These are phyloP conservation scores for Penicillium malachiteum DNA, from an alignment of 495 filamentous ascomycete genomes.

Conservation along the genomic window DNA sequence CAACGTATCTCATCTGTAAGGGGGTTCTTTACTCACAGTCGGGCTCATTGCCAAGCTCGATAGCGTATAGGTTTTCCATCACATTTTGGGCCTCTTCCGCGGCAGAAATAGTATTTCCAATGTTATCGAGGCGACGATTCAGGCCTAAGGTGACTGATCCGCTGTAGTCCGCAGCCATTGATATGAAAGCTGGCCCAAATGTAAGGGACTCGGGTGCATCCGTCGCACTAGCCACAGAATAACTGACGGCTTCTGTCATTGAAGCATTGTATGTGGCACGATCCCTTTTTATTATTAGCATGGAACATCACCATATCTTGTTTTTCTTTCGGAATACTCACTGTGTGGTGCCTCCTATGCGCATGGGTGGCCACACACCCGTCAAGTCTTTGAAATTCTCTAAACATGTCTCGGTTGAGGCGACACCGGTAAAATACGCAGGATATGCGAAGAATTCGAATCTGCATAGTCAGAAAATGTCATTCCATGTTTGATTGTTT, in stretches of 20 bases:
- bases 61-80: conserved; percentile 52
- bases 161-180: conserved; percentile 48
- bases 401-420: conserved; percentile 53
- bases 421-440: conserved; percentile 55
- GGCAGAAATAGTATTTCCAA: conserved; percentile 56
- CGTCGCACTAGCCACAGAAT: conserved; percentile 51
- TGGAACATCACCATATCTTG: too few relatives aligned
- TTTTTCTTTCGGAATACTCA: conserved; percentile 4
- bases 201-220: conserved; percentile 56
- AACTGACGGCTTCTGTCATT: conserved; percentile 50
- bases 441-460: conserved; percentile 62
- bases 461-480: neutral
- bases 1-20: neutral
- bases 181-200: conserved; percentile 56
- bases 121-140: conserved; percentile 56
- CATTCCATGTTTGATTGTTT: neutral
- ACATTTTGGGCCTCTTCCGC: conserved; percentile 45
- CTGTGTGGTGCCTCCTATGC: conserved; percentile 62
- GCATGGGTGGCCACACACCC: conserved; percentile 55
- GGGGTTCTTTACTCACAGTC: conserved; percentile 44
- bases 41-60: conserved; percentile 63
- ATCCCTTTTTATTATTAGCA: conserved; percentile 29
- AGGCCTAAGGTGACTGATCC: conserved; percentile 57
- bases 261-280: conserved; percentile 53
- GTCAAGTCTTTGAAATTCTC: conserved; percentile 53